Base-by-base conservation (phyloP, 2,329 filamentous ascomycete species). In the Aspergillus japonicus region DNA sequence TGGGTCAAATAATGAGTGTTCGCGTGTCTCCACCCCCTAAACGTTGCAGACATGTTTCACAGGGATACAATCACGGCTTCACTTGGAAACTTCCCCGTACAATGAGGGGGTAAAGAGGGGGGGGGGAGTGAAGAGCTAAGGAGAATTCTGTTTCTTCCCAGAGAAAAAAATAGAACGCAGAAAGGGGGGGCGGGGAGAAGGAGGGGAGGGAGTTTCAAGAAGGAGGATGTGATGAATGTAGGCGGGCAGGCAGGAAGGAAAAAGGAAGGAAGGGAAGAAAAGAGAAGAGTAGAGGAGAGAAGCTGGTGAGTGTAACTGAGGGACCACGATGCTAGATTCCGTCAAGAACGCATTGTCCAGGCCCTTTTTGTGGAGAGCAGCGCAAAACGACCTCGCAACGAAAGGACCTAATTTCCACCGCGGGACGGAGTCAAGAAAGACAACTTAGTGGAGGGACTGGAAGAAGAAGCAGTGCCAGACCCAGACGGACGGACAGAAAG, bases 21-120 rank as follows among this genome's bases (percentile, higher is more conserved):
- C 48, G 53, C 44, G 56, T 56, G 57, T 50, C 53, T 58, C 51
- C 33, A 48, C 61, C 65, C 59, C 64, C 60, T 66, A 60, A 61
- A 62, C 42, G 50, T 57, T 66, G 64, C 64, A 67, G 58, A 53
- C 44, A 58, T 62, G 65, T 67, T 63, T 66, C 62, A 67, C 65
- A 62, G 60, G 56, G 59, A 62, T 61, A 59, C 54, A 54, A 57
- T 61, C 59, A 63, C 50, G 62, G 59, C 60, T 59, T 61, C 52
- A 21, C 49, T 52, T 51, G 50, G 48, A 23, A 35, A 24, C 56
- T 44, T 39, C 55, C 47, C 47, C 23, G 23, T 54, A 56, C 56
- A 62, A 61, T 54, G 56, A 50, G 39, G 47, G 21, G 53, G 33
- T 47, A 54, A 35, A 35, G 26, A 48, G 24, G 33, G 44, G 44